Evolutionary conservation across 2,329 filamentous ascomycete genomes (phyloP).

Genomic region (Calonectria crousiana): DNA sequence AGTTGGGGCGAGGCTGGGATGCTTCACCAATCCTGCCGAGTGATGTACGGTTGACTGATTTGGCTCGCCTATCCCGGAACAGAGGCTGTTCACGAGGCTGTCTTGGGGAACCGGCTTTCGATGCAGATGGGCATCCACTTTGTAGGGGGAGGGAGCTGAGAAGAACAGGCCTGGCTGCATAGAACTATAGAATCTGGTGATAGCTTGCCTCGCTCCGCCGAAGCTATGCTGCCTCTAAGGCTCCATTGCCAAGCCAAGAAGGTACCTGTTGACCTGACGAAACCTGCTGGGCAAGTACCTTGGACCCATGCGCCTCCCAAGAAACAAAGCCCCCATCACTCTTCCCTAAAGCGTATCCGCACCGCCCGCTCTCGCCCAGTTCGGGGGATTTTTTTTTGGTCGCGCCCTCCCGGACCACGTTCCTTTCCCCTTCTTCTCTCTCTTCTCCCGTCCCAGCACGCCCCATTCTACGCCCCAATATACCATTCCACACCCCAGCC

Average conservation of each 20-base stretch:
- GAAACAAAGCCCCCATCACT: conserved; percentile 35
- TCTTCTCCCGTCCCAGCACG: conserved; percentile 28
- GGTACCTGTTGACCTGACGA: conserved; percentile 8
- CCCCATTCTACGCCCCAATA: conserved; percentile 22
- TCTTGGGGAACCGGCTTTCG: neutral
- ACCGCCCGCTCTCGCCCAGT: conserved; percentile 40
- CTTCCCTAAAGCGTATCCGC: conserved; percentile 44
- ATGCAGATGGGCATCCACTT: neutral
- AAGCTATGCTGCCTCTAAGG: neutral
- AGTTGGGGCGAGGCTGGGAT: conserved; percentile 21
- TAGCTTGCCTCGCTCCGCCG: neutral
- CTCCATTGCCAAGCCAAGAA: neutral
- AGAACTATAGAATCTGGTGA: conserved; percentile 6
- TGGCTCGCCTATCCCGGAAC: neutral
- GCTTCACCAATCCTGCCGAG: conserved; percentile 15
- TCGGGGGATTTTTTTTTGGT: conserved; percentile 37
- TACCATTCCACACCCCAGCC: conserved; percentile 15
- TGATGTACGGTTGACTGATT: neutral
- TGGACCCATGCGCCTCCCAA: conserved; percentile 31
- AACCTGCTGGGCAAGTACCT: conserved; percentile 15
- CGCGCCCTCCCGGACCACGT: conserved; percentile 37
- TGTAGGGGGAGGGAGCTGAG: conserved; percentile 3
- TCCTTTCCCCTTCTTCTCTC: conserved; percentile 34
- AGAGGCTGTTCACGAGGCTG: conserved; percentile 3
- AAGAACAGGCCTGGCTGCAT: neutral